These are phyloP conservation scores for Agroathelia rolfsii DNA, from an alignment of 1,284 basidiomycete genomes.

Conservation along the genomic window DNA sequence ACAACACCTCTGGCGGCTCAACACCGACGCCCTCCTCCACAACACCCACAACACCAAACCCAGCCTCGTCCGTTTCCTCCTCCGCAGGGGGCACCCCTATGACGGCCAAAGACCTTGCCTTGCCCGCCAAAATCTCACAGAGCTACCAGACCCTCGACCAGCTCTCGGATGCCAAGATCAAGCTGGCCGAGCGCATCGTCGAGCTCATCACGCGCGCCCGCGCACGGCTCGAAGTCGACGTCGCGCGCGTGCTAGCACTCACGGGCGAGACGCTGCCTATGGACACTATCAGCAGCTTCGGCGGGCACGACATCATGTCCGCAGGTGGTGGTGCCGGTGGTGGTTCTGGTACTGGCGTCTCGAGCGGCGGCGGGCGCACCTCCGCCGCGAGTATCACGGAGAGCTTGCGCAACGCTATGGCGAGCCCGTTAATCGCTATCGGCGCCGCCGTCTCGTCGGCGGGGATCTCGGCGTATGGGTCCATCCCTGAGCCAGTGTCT, in stretches of 20 bases:
- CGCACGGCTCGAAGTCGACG: conserved; percentile 45
- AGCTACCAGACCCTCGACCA: conserved; percentile 45
- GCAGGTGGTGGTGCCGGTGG: conserved; percentile 10
- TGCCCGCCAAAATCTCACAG: conserved; percentile 38
- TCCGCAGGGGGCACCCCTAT: conserved; percentile 22
- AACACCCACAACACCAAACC: conserved; percentile 16
- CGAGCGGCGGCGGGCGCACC: conserved; percentile 24
- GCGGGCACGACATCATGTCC: conserved; percentile 18
- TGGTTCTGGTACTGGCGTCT: conserved; percentile 16
- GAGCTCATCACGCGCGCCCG: conserved; percentile 41
- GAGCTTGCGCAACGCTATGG: conserved; percentile 35
- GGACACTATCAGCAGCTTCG: conserved; percentile 16
- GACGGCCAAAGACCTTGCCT: conserved; percentile 24
- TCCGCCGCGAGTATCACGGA: conserved; percentile 38
- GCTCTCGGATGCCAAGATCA: conserved; percentile 45
- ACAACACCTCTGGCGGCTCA: conserved; percentile 12
- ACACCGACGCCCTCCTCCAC: conserved; percentile 16
- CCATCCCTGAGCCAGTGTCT: conserved; percentile 21
- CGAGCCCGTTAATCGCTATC: conserved; percentile 2
- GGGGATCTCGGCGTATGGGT: background rate
- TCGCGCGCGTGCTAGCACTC: conserved; percentile 40
- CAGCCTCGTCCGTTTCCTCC: conserved; percentile 22
- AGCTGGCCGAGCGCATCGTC: conserved; percentile 42
- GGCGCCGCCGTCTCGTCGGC: conserved; percentile 12
- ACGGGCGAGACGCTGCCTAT: conserved; percentile 40